Base-by-base conservation (phyloP, 2,329 filamentous ascomycete genomes). In the Diaporthe sp. region DNA sequence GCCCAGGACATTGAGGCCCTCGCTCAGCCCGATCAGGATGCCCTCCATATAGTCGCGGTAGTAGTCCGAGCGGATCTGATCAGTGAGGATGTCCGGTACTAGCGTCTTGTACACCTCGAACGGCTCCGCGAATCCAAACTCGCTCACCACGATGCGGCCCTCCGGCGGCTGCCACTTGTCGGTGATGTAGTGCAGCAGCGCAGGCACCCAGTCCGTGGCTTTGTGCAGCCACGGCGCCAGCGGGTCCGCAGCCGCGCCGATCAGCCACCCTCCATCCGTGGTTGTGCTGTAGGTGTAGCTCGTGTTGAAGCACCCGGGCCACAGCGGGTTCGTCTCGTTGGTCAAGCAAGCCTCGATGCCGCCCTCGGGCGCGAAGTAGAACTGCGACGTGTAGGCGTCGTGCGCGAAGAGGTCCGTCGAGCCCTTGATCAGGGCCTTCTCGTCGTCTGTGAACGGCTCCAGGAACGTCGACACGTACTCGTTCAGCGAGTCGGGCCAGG, bases 401-500 rank as follows among this genome's bases (percentile, higher is more conserved):
- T 75, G 74, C 13, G 70, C 61, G 44, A 73, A 73, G 39, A 75
- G 53, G 37, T 73, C 74, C 31, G 61, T 65, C 7, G 74, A 49
- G 4, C 68, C 68, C 17, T 73, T 73, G 70, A 61, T 60, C 31
- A 60, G 22, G 2, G 34, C 60, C 51, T 60, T 57, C 70, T 75
- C 37, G 6, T 72, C 74, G 44, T 68, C 70, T 12, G 70, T 70
- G 22, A 73, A 75, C 22, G 74, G 70, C 42, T 72, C 74, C 17
- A 75, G 74, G 20, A 75, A 75, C 47, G 74, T 75, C 7, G 74
- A 75, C 17, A 75, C 47, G 28, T 75, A 75, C 37, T 68, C 74
- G 31, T 73, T 42, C 39, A 72, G 51, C 53, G 74, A 63, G 42
- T 60, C 70, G 20, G 74, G 61, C 74, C 74, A 73, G 17, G 60